These are phyloP conservation scores for Aspergillus fijiensis DNA, from an alignment of 2,329 filamentous ascomycete genomes.

Conservation along the genomic window DNA sequence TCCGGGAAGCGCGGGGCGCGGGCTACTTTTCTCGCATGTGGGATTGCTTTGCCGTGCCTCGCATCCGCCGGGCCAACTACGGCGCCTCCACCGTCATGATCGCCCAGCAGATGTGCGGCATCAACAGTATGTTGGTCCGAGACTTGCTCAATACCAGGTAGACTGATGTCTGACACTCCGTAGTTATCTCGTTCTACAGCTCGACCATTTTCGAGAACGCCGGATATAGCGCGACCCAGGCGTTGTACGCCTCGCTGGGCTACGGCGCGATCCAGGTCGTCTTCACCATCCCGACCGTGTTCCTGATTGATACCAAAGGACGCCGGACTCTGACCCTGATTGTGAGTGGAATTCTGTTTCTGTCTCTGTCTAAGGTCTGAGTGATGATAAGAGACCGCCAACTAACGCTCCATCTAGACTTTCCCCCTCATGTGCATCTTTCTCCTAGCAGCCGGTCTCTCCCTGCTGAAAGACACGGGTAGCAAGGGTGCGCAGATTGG, in stretches of 20 bases:
- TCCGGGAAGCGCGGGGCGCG: conserved; percentile 41
- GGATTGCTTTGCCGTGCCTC: conserved; percentile 48
- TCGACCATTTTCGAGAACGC: conserved; percentile 57
- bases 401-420: conserved; percentile 46
- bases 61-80: conserved; percentile 61
- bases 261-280: conserved; percentile 65
- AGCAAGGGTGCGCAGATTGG: conserved; percentile 35
- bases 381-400: neutral
- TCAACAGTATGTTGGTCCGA: conserved; percentile 35
- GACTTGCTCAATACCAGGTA: conserved; percentile 37
- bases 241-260: conserved; percentile 62
- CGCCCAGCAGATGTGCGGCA: conserved; percentile 67
- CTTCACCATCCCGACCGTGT: conserved; percentile 61
- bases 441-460: conserved; percentile 59
- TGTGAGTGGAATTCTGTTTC: conserved; percentile 10
- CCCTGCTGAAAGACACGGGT: conserved; percentile 45
- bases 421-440: conserved; percentile 66
- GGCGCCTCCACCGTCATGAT: conserved; percentile 79
- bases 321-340: conserved; percentile 51
- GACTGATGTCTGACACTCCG: no score
- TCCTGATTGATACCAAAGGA: conserved; percentile 66
- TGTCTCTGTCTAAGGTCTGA: no score
- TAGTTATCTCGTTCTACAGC: conserved; percentile 68
- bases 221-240: conserved; percentile 55
- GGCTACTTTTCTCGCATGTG: conserved; percentile 61